Base-by-base conservation (phyloP, 176 grass and related monocot species). In the Eremochloa ophiuroides region DNA sequence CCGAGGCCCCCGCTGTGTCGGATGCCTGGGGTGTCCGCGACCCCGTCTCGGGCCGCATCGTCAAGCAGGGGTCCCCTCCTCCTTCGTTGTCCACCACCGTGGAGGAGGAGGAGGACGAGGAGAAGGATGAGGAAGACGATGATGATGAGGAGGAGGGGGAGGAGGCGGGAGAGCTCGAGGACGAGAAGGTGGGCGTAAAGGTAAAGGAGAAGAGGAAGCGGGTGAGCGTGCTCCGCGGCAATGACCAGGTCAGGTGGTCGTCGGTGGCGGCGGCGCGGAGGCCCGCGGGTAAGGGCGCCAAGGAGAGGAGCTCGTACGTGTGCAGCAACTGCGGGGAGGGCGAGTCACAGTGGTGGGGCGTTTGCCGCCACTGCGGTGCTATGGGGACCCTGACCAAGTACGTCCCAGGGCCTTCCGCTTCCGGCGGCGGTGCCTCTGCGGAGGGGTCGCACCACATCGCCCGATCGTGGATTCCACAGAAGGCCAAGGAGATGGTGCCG, bases 301-400 rank as follows among this genome's bases (percentile, higher is more conserved):
- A 86, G 79, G 65, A 39, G 56, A 93, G 40, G 90, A 2, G 9
- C 6, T 75, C 83, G 4, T 98, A 48, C 46, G 83, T 84, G 39
- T 98, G 95, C 83, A 74, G 75, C 53, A 66, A 86, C 13, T 98
- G 95, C 77, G 81, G 84, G 46, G 86, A 73, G 35, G 82, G 38
- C 10, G 74, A 75, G 2, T 83, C 87, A 28, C 88, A 98, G 78
- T 98, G 95, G 95, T 94, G 95, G 95, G 92, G 95, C 11, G 53
- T 0, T 7, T 98, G 92, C 80, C 87, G 77, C 10, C 28, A 75
- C 59, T 98, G 95, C 82, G 0, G 11, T 0, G 53, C 75, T 2
- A 4, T 4, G 7, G 83, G 83, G 23, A 80, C 86, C 5, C 1
- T 98, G 3, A 80, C 20, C 0, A 7, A 67, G 37, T 93, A 61